Percentiles rank a stretch among this genome's conserved stretches.
Conservation (phyloP, 2,329 filamentous ascomycete genomes). For the Beauveria scarabaeidicola region DNA sequence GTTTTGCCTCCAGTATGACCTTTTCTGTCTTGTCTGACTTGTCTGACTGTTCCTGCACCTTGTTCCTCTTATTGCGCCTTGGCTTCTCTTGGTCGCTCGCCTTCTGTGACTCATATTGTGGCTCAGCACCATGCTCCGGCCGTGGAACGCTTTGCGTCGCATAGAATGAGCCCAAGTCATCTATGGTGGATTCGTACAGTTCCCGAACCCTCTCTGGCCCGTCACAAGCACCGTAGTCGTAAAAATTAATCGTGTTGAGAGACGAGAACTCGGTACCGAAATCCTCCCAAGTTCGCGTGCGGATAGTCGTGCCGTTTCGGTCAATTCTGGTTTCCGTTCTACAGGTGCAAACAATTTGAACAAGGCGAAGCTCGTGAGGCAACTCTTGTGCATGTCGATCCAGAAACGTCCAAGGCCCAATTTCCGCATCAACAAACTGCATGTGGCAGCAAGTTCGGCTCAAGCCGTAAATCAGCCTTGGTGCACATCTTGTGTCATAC, state of each 20-base stretch:
- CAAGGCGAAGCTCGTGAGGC: neutral
- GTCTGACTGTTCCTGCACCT: neutral
- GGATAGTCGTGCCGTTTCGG: neutral
- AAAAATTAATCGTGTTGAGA: no score
- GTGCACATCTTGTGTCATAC: fast-evolving
- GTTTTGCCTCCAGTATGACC: neutral
- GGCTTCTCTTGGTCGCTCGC: no score
- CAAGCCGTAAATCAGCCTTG: neutral
- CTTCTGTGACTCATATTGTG: neutral
- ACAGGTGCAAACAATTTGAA: neutral
- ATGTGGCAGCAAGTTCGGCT: neutral
- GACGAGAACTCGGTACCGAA: neutral
- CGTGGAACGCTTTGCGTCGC: neutral
- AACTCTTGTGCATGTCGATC: neutral
- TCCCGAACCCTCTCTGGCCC: neutral
- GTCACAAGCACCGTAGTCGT: no score
- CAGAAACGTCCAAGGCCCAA: no score
- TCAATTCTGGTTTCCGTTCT: neutral
- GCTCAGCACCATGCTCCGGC: neutral
- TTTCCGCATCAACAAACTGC: neutral
- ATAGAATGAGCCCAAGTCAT: neutral
- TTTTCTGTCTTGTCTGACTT: neutral
- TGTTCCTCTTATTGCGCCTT: no score
- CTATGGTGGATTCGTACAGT: neutral
- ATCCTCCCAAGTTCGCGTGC: neutral